Percentiles rank a stretch among this genome's conserved stretches.
Conservation (phyloP, 768 basidiomycete species). For the Tulasnella sp. region DNA sequence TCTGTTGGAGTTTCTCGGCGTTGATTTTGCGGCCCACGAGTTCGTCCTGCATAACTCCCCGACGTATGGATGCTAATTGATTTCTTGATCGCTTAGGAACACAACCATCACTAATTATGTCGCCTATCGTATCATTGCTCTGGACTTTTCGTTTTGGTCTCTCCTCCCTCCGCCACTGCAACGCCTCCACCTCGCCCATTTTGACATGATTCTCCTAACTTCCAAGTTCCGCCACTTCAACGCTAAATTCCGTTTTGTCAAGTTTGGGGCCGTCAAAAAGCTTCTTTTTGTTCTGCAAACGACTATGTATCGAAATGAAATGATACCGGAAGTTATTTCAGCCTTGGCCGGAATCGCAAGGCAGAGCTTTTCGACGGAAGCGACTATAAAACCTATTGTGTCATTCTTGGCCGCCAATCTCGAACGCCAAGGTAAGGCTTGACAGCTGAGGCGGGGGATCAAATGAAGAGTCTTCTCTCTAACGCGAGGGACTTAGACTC, state of each 20-base stretch:
- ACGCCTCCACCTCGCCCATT: conserved; percentile 74
- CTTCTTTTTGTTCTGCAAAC: conserved; percentile 80
- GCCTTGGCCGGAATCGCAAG: conserved; percentile 60
- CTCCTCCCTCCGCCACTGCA: conserved; percentile 68
- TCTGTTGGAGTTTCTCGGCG: conserved; percentile 79
- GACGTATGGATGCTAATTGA: conserved; percentile 13
- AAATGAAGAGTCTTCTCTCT: background rate
- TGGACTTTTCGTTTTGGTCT: conserved; percentile 91
- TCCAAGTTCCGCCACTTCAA: conserved; percentile 80
- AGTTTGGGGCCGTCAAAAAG: conserved; percentile 66
- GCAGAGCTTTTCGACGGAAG: conserved; percentile 66
- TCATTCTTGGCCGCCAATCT: conserved; percentile 82
- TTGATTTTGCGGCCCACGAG: conserved; percentile 80
- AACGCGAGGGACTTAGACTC: background rate
- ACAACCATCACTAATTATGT: conserved; percentile 79
- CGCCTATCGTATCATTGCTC: conserved; percentile 76
- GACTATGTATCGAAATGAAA: conserved; percentile 63
- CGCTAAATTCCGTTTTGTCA: conserved; percentile 63
- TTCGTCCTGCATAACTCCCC: conserved; percentile 41
- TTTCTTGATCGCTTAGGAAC: conserved; percentile 45
- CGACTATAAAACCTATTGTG: conserved; percentile 77
- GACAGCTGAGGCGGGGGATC: background rate
- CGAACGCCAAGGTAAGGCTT: conserved; percentile 54
- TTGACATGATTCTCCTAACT: conserved; percentile 63
- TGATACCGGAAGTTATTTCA: conserved; percentile 51